Conservation (phyloP, 2,329 filamentous ascomycete species). For the Trichoderma endophyticum region DNA sequence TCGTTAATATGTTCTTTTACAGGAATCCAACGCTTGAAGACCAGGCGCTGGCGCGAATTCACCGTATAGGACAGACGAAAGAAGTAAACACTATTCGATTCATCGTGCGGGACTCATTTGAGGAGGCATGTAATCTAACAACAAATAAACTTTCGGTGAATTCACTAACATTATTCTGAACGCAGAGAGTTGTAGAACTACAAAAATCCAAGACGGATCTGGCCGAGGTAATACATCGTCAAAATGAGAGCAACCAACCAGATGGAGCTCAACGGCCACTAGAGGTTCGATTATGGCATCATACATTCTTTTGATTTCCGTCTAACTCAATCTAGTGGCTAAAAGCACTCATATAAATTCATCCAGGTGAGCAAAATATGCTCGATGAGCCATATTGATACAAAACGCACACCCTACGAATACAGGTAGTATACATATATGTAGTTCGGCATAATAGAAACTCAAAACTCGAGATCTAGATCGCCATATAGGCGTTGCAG, state of each 20-base stretch:
- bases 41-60: conserved; percentile 40
- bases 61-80: conserved; percentile 35
- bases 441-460: neutral
- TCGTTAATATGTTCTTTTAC: neutral
- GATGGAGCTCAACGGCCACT: neutral
- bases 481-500: neutral
- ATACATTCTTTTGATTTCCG: neutral
- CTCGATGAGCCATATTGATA: neutral
- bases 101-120: conserved; percentile 37
- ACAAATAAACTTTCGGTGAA: neutral
- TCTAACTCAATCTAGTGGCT: neutral
- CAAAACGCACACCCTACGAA: neutral
- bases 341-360: neutral
- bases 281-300: neutral
- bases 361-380: neutral
- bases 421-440: neutral
- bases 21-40: conserved; percentile 45
- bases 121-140: conserved; percentile 29
- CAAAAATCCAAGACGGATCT: conserved; percentile 22
- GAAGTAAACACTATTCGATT: conserved; percentile 39
- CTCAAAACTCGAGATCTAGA: neutral
- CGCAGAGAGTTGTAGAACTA: conserved; percentile 19
- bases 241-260: neutral
- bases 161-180: fast-evolving
- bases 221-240: neutral